Evolutionary conservation across 192 early-diverging fungal genomes (phyloP).

Genomic region (Rhizoclosmatium globosum): DNA sequence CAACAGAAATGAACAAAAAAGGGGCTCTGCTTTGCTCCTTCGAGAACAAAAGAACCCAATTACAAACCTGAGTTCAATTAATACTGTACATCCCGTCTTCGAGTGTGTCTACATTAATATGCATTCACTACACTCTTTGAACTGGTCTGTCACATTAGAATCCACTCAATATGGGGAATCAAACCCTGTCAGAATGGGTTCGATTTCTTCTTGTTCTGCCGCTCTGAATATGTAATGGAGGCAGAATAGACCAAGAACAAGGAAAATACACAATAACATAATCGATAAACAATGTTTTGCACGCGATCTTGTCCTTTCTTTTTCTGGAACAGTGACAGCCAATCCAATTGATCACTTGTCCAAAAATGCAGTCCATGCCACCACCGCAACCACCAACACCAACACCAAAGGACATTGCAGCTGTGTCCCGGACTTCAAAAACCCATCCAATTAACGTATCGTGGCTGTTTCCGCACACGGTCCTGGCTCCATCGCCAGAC

Average conservation of each 20-base stretch:
- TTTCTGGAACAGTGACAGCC: not conserved
- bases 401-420: not conserved
- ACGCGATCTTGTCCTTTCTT: not conserved
- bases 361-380: not conserved
- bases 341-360: not conserved
- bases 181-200: too few relatives aligned
- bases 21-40: not conserved
- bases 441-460: constrained; percentile 53
- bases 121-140: too few relatives aligned
- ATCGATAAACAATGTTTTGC: not conserved
- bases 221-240: too few relatives aligned
- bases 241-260: too few relatives aligned
- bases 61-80: not conserved
- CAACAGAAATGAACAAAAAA: not conserved
- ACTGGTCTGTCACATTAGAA: too few relatives aligned
- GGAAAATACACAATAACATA: too few relatives aligned
- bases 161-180: too few relatives aligned
- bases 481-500: constrained; percentile 12
- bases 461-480: constrained; percentile 44
- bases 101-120: too few relatives aligned
- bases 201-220: too few relatives aligned
- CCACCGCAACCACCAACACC: not conserved
- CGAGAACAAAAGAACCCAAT: not conserved
- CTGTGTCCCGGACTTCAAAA: constrained; percentile 19
- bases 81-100: too few relatives aligned